Conservation (phyloP, 768 basidiomycete species). For the Termitomyces titanicus region DNA sequence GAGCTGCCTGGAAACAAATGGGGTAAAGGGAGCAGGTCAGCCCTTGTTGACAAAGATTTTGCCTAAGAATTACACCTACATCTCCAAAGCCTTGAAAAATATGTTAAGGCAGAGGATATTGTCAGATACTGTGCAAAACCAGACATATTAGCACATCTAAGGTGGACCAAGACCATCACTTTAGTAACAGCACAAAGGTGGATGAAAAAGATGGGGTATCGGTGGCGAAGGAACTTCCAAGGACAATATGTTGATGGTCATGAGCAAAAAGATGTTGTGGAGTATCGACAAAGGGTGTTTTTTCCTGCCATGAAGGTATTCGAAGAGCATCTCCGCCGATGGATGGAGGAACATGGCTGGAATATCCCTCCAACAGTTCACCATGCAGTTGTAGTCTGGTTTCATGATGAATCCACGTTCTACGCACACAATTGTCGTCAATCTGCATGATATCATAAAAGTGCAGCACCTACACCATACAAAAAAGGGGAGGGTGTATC, state of each 20-base stretch:
- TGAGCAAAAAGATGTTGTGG: conserved; percentile 24
- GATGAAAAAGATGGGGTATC: conserved; percentile 19
- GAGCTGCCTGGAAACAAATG: not conserved
- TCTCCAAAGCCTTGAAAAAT: conserved; percentile 20
- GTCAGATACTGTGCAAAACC: conserved; percentile 11
- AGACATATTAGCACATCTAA: conserved; percentile 11
- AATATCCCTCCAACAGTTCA: too few species aligned
- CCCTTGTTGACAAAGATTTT: conserved; percentile 14
- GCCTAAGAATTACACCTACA: conserved; percentile 10
- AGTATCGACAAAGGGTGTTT: conserved; percentile 23
- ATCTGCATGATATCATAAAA: too few species aligned
- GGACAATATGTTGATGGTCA: conserved; percentile 29
- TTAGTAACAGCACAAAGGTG: conserved; percentile 22
- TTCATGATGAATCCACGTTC: too few species aligned
- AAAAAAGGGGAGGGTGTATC: too few species aligned
- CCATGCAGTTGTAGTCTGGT: too few species aligned
- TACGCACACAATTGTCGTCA: too few species aligned
- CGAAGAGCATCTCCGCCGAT: not conserved
- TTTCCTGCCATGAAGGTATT: conserved; percentile 11
- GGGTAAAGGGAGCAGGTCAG: not conserved
- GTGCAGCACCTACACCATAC: too few species aligned
- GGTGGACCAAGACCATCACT: conserved; percentile 5
- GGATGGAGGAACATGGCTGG: conserved; percentile 13
- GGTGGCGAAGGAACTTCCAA: conserved; percentile 13
- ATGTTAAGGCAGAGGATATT: conserved; percentile 19